Base-by-base conservation (phyloP, 176 grass and related monocot genomes). In the Carex kokanica region DNA sequence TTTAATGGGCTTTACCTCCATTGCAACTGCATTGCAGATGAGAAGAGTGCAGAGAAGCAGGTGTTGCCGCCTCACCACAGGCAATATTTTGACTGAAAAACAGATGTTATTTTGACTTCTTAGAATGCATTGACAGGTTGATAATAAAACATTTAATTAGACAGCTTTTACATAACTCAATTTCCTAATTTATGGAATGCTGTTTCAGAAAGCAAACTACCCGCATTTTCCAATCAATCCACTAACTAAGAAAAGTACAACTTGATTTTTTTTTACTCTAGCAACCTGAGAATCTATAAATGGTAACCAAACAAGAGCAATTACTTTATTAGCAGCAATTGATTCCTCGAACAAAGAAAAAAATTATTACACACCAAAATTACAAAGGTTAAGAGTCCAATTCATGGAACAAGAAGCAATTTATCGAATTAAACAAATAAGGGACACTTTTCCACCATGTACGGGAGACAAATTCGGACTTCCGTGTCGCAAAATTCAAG, bases 21-120 rank as follows among this genome's bases (percentile, higher is more conserved):
- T 98, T 12, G 92, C 89, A 15, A 36, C 89, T 29, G 92, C 95
- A 85, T 95, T 98, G 86, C 91, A 98, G 56, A 95, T 98, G 17
- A 98, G 89, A 87, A 98, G 95, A 70, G 95, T 95, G 60, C 95
- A 98, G 47, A 98, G 80, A 74, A 98, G 83, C 56, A 95, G 89
- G 81, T 98, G 92, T 65, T 98, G 95, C 55, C 87, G 92, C 83
- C 87, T 88, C 36, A 98, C 92, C 16, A 95, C 92, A 36, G 95
- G 95, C 79, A 98, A 65, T 82, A 98, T 98, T 83, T 98, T 95
- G 74, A 67, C 92, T 98, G 95, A 36, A 85, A 58, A 21, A 15
- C 41, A 51, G 20, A 82, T 12, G 55, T 3, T 20, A 70, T 62
- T 2, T 2, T 73, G 58, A 60, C n/a, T 62, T 81, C 61, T 79